A percentile compares a stretch with the other conserved stretches of the same genome.
Evolutionary conservation across 1,139 yeast species (phyloP).

Genomic region (Yamadazyma kanchanaburiensis): DNA sequence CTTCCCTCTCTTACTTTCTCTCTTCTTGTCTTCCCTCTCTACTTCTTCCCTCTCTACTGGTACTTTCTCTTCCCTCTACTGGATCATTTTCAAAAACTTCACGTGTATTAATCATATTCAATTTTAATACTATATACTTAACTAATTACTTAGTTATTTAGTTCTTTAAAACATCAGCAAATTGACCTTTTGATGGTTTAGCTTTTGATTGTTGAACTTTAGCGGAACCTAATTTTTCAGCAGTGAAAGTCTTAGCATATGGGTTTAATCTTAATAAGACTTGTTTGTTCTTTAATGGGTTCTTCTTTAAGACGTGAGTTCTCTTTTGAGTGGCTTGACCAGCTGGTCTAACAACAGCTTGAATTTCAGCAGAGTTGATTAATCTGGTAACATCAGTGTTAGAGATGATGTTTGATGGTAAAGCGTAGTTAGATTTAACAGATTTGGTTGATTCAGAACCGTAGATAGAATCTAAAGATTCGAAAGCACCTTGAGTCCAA

Average conservation of each 20-base stretch:
- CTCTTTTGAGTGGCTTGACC: conserved; percentile 94
- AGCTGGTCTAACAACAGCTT: conserved; percentile 95
- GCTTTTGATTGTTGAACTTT: conserved; percentile 66
- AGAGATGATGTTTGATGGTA: conserved; percentile 92
- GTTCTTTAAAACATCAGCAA: conserved; percentile 62
- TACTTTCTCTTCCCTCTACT: too few species aligned
- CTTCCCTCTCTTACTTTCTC: too few species aligned
- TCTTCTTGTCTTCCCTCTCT: too few species aligned
- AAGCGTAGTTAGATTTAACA: conserved; percentile 83
- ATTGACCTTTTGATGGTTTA: conserved; percentile 71
- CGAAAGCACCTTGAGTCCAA: conserved; percentile 99
- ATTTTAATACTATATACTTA: conserved; percentile 6
- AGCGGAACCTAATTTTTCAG: conserved; percentile 84
- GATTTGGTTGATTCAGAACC: conserved; percentile 88
- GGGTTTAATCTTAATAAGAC: conserved; percentile 98
- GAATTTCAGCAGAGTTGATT: conserved; percentile 99
- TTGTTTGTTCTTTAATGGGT: conserved; percentile 99
- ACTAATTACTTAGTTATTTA: conserved; percentile 17
- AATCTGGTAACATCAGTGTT: conserved; percentile 96
- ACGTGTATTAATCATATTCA: conserved; percentile 7
- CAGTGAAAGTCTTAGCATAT: conserved; percentile 95
- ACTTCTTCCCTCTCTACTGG: too few species aligned
- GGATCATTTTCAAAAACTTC: too few species aligned
- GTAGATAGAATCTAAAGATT: conserved; percentile 95
- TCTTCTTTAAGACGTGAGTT: conserved; percentile 95